phyloP scores from a whole-genome alignment of 441 rosid genomes.

The Raphanus hybrid region DNA sequence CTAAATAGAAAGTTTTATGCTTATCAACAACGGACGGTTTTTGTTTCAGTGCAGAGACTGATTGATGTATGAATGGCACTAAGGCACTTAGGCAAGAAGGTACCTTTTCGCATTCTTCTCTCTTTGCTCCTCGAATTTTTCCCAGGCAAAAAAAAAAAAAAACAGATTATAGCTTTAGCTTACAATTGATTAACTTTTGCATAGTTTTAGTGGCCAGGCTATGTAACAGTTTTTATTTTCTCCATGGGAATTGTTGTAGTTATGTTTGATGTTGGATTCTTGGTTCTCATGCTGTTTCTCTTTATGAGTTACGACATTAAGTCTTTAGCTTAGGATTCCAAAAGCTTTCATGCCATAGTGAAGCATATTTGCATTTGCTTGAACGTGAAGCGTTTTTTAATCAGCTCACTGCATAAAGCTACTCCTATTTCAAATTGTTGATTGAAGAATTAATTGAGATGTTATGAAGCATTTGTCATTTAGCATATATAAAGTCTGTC shows the following conservation, averaged over 20 bases:
- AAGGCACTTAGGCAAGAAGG: conserved; percentile 57
- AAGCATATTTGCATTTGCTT: neutral
- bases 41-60: conserved; percentile 39
- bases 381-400: neutral
- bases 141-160: no score
- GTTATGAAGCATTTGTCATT: no score
- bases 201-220: conserved; percentile 17
- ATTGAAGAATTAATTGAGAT: no score
- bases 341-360: neutral
- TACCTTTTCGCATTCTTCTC: conserved; percentile 12
- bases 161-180: conserved; percentile 1
- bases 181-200: neutral
- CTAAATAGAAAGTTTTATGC: neutral
- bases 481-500: no score
- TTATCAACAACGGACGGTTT: conserved; percentile 17
- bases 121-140: neutral
- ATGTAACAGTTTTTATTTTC: neutral
- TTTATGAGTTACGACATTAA: neutral
- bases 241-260: neutral
- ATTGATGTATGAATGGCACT: conserved; percentile 65
- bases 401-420: no score
- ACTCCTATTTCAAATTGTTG: no score
- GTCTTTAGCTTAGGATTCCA: conserved; percentile 3
- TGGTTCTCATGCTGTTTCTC: conserved; percentile 11
- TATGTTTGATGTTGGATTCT: conserved; percentile 10